Percentiles rank a stretch among this genome's conserved stretches.
Conservation (phyloP, 768 basidiomycete genomes). For the Pulveroboletus sp. region DNA sequence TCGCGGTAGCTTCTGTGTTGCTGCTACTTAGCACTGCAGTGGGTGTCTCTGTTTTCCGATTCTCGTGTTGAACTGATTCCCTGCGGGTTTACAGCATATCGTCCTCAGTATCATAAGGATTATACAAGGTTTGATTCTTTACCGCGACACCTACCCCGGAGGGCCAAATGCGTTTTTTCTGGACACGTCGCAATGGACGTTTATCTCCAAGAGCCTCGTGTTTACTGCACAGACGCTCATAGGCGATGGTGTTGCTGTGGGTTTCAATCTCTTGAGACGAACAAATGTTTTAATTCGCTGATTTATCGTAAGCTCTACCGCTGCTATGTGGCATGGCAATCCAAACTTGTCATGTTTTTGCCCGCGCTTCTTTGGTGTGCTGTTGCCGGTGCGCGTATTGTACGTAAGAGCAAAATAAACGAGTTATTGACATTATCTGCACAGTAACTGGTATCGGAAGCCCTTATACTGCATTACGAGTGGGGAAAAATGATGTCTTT, state of each 20-base stretch:
- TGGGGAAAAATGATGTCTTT: no score
- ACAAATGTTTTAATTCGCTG: background rate
- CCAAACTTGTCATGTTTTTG: background rate
- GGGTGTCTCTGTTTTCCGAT: background rate
- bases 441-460: no score
- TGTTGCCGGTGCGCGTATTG: background rate
- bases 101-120: conserved; percentile 17
- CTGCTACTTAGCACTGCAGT: conserved; percentile 26
- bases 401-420: no score
- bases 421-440: no score
- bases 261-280: background rate
- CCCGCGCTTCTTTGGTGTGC: conserved; percentile 5
- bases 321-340: conserved; percentile 3
- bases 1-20: conserved; percentile 18
- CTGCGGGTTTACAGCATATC: conserved; percentile 14
- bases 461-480: no score
- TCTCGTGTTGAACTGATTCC: no score
- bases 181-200: conserved; percentile 12
- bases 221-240: conserved; percentile 2
- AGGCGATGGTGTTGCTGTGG: conserved; percentile 4
- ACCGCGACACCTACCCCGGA: conserved; percentile 17
- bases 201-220: background rate
- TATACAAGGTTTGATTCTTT: conserved; percentile 19
- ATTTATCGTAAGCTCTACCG: conserved; percentile 5
- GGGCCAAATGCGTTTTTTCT: conserved; percentile 25